Evolutionary conservation across 371 early-diverging fungal species (phyloP).

Genomic region (Gilbertella persicaria): DNA sequence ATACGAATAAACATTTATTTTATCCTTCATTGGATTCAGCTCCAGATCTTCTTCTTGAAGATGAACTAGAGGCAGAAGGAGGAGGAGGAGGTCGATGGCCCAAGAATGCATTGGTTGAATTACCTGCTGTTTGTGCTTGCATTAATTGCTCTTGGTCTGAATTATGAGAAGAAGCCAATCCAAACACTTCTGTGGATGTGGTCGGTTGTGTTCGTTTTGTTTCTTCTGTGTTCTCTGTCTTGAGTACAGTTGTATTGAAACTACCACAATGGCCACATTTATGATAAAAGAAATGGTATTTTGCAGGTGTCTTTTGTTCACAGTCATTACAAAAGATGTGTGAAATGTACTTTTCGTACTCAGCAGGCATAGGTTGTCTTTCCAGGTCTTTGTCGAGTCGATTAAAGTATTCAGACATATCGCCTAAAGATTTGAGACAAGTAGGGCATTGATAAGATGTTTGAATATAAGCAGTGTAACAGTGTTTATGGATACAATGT

Average conservation of each 20-base stretch:
- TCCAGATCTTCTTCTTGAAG: constrained; percentile 11
- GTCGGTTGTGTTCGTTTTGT: background rate
- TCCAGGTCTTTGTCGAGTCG: constrained; percentile 84
- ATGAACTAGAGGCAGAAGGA: constrained; percentile 13
- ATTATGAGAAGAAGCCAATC: constrained; percentile 10
- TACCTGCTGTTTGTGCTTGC: constrained; percentile 18
- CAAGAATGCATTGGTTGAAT: constrained; percentile 10
- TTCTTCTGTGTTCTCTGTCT: constrained; percentile 51
- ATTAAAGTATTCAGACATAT: constrained; percentile 82
- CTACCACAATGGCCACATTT: constrained; percentile 87
- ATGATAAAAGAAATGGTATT: constrained; percentile 95
- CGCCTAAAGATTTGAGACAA: constrained; percentile 90
- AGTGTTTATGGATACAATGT: constrained; percentile 92
- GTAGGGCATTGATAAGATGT: constrained; percentile 96
- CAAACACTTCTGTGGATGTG: constrained; percentile 9
- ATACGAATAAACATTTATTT: constrained; percentile 2
- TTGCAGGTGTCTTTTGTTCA: constrained; percentile 76
- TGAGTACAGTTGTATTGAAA: constrained; percentile 90
- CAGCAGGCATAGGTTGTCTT: constrained; percentile 88
- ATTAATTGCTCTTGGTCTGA: constrained; percentile 24
- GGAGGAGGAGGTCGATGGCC: constrained; percentile 7
- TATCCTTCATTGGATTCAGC: constrained; percentile 22
- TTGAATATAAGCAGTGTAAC: constrained; percentile 82
- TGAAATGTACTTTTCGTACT: constrained; percentile 74
- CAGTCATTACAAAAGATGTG: constrained; percentile 96